Base-by-base conservation (phyloP, 2,329 filamentous ascomycete genomes). In the Penicillium brevicompactum region DNA sequence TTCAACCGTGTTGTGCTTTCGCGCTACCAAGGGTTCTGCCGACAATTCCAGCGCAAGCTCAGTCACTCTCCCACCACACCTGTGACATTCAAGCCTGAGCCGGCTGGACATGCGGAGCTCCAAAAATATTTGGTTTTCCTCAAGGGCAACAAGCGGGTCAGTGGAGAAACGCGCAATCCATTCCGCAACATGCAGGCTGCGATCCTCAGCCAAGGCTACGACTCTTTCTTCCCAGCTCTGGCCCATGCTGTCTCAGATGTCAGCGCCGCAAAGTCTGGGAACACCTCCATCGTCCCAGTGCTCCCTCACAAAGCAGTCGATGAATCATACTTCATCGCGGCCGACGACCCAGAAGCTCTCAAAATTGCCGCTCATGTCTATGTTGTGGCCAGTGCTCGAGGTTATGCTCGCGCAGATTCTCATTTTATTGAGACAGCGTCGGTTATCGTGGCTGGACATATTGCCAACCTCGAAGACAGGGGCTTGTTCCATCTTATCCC, bases 1-100 rank as follows among this genome's bases (percentile, higher is more conserved):
- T 94, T 94, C 78, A 97, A 95, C 68, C 87, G 90, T n/a, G 78
- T 93, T 5, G 76, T 97, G 9, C 84, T 92, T 51, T 85, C 86
- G 2, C 88, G 93, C 64, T 93, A 96, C 69, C 89, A 93, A 63
- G 78, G 79, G 3, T 95, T 89, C 67, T 75, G 77, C 61, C 71
- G 74, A 45, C 75, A 78, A 49, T 75, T 78, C 43, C 70, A 71
- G 45, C 68, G 71, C 42, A 78, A 74, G 58, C 56, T 79, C 8
- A 71, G 76, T 90, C 53, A 83, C 63, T 78, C 84, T 10, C 74
- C 82, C 16, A 80, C 81, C 32, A 74, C 82, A 16, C 76, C 83
- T 21, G 78, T 84, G 27, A 74, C 75, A n/a, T 70, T 86, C 46
- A 78, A 81, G 5, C 82, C 85, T 34, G 81, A 83, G 2, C 86